phyloP scores from a whole-genome alignment of 495 filamentous ascomycete species.

The Schizothecium vesticola region DNA sequence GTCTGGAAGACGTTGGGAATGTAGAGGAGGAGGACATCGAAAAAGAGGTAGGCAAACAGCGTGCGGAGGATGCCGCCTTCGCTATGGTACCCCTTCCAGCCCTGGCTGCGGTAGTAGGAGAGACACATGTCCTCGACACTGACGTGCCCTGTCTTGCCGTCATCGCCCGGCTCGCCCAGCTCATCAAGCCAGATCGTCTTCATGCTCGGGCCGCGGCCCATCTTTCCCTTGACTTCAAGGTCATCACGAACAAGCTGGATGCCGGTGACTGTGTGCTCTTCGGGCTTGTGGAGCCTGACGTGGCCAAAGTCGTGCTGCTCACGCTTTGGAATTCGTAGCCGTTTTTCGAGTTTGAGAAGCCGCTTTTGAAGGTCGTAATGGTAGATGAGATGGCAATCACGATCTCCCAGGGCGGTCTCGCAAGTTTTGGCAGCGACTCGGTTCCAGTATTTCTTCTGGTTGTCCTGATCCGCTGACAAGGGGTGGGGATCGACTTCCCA shows the following conservation, averaged over 20 bases:
- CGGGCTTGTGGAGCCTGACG: constrained; percentile 66
- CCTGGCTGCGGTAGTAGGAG: constrained; percentile 70
- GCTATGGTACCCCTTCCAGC: constrained; percentile 91
- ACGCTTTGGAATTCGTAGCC: constrained; percentile 74
- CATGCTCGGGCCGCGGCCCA: constrained; percentile 47
- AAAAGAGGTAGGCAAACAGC: constrained; percentile 87
- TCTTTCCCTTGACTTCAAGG: constrained; percentile 32
- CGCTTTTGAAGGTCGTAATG: constrained; percentile 95
- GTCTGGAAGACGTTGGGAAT: constrained; percentile 97
- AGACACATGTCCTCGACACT: constrained; percentile 90
- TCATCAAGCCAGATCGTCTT: constrained; percentile 89
- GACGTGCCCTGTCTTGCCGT: constrained; percentile 36
- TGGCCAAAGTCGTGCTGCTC: constrained; percentile 92
- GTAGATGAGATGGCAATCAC: constrained; percentile 81
- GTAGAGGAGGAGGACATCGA: constrained; percentile 88
- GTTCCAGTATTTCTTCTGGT: constrained; percentile 79
- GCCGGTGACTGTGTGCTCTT: constrained; percentile 68
- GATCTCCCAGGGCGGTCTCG: constrained; percentile 79
- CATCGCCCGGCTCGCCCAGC: constrained; percentile 60
- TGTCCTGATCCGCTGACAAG: constrained; percentile 27
- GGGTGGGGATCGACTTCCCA: constrained; percentile 48
- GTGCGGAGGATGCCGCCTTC: constrained; percentile 89
- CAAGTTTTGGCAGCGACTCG: constrained; percentile 75
- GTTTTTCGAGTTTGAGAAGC: constrained; percentile 79
- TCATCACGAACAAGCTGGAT: constrained; percentile 63